A percentile compares a stretch with the other conserved stretches of the same genome.
Evolutionary conservation across 2,329 filamentous ascomycete genomes (phyloP).

Genomic region (Aspergillus sojae): DNA sequence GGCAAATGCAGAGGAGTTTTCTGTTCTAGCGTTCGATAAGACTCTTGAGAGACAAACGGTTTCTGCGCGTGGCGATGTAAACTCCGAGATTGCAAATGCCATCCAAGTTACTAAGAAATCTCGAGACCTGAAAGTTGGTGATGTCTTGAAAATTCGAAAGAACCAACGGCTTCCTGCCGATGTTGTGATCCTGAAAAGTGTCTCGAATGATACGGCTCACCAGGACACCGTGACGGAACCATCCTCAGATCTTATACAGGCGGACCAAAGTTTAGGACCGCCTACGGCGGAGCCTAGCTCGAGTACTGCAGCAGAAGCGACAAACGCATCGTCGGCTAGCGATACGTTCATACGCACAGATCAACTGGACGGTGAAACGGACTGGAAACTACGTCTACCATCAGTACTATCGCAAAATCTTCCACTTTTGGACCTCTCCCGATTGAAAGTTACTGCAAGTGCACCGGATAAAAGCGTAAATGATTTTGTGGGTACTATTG

Average conservation of each 20-base stretch:
- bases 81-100: constrained; percentile 39
- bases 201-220: constrained; percentile 55
- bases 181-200: constrained; percentile 87
- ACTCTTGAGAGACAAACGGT: constrained; percentile 17
- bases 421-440: constrained; percentile 67
- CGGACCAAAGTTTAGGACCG: constrained; percentile 23
- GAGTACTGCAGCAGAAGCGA: constrained; percentile 25
- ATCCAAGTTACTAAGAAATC: constrained; percentile 78
- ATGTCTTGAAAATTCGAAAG: constrained; percentile 90
- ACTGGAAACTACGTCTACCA: constrained; percentile 94
- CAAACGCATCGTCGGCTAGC: constrained; percentile 54
- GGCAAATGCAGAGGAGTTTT: constrained; percentile 90
- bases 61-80: constrained; percentile 13
- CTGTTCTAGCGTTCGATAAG: constrained; percentile 70
- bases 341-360: constrained; percentile 98
- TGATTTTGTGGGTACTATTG: constrained; percentile 87
- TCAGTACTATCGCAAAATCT: constrained; percentile 84
- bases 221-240: constrained; percentile 24
- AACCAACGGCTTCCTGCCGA: constrained; percentile 93
- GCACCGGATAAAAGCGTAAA: constrained; percentile 94
- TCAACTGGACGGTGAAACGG: constrained; percentile 95
- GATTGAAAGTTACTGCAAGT: constrained; percentile 73
- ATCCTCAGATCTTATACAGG: constrained; percentile 30
- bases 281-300: constrained; percentile 16
- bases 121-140: constrained; percentile 86